Evolutionary conservation across 2,329 filamentous ascomycete genomes (phyloP).

Genomic region (Ascochyta rabiei): DNA sequence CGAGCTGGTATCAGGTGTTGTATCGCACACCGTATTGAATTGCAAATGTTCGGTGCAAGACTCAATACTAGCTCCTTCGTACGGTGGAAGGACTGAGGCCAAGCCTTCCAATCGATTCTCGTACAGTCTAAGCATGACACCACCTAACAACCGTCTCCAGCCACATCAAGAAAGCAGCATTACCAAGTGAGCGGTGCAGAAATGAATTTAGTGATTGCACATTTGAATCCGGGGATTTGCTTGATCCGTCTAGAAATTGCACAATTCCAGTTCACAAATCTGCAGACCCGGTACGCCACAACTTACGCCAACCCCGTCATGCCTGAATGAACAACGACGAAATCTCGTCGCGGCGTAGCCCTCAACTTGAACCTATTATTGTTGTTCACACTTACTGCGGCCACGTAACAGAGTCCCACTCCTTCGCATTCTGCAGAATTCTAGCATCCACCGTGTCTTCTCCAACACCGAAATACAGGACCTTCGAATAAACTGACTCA

Average conservation of each 20-base stretch:
- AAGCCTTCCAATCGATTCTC: background rate
- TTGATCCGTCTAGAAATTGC: background rate
- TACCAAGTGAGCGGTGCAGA: background rate
- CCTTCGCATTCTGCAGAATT: conserved; percentile 18
- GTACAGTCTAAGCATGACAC: background rate
- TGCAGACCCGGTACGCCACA: background rate
- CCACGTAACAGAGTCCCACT: conserved; percentile 24
- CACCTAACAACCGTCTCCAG: background rate
- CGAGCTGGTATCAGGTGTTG: too few species aligned
- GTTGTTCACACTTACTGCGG: conserved; percentile 7
- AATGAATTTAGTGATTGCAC: background rate
- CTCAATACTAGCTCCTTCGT: background rate
- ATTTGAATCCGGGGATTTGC: background rate
- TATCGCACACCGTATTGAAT: too few species aligned
- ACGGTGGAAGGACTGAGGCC: background rate
- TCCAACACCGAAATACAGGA: conserved; percentile 31
- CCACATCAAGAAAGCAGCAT: background rate
- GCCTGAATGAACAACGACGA: background rate
- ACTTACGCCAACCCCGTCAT: background rate
- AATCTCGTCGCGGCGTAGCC: background rate
- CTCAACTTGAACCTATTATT: background rate
- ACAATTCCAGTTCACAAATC: background rate
- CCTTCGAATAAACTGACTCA: conserved; percentile 27
- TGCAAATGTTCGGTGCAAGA: too few species aligned
- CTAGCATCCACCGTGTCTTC: conserved; percentile 24